Evolutionary conservation across 441 rosid genomes (phyloP).

Genomic region (Erysimum pusillum): DNA sequence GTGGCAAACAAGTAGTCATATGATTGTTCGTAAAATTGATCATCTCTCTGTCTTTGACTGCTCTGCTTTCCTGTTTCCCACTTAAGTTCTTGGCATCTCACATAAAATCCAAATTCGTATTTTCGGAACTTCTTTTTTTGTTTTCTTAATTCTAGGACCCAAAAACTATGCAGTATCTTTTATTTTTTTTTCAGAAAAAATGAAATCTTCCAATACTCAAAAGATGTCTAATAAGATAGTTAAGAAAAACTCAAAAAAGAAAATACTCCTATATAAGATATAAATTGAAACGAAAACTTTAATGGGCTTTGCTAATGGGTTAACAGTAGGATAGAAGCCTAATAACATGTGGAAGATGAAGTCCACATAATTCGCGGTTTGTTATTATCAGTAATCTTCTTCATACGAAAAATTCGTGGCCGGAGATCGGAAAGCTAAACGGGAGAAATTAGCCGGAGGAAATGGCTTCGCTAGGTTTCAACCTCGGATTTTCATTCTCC

Average conservation of each 20-base stretch:
- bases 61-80: constrained; percentile 18
- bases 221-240: background rate
- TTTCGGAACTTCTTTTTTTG: background rate
- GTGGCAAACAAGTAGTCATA: constrained; percentile 18
- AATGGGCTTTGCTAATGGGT: constrained; percentile 39
- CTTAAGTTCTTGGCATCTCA: background rate
- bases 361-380: constrained; percentile 33
- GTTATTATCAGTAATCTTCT: background rate
- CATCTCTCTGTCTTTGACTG: background rate
- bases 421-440: constrained; percentile 34
- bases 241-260: background rate
- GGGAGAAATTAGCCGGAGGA: background rate
- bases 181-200: background rate
- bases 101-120: background rate
- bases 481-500: constrained; percentile 40
- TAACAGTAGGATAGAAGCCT: constrained; percentile 28
- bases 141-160: background rate
- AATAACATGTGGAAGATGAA: background rate
- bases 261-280: background rate
- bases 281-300: background rate
- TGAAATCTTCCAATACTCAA: background rate
- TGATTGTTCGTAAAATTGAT: constrained; percentile 11
- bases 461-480: constrained; percentile 61
- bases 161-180: background rate
- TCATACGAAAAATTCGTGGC: constrained; percentile 7